Conservation (phyloP, 2,329 filamentous ascomycete genomes). For the Ascochyta viciae-villosae region DNA sequence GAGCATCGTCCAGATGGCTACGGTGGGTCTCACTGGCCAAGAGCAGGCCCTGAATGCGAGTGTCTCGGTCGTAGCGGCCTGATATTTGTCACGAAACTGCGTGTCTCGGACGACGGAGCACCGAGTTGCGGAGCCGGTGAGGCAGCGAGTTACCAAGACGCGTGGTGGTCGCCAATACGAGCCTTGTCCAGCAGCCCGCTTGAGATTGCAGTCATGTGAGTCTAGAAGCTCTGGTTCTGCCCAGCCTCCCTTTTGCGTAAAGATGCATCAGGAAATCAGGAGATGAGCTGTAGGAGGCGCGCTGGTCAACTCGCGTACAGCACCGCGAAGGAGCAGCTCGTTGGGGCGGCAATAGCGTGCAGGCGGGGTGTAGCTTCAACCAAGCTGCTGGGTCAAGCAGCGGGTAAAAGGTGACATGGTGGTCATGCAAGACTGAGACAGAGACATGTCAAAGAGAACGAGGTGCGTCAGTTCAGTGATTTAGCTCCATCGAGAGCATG, state of each 20-base stretch:
- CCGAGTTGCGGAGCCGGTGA: neutral
- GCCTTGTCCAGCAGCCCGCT: conserved; percentile 7
- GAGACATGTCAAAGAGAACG: neutral
- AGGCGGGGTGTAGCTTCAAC: conserved; percentile 7
- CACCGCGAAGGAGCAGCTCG: conserved; percentile 7
- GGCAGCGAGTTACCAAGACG: conserved; percentile 1
- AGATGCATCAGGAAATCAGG: conserved; percentile 3
- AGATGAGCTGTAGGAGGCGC: conserved; percentile 9
- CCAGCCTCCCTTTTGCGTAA: neutral
- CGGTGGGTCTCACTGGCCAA: neutral
- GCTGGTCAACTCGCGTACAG: conserved; percentile 1
- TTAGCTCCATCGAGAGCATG: neutral
- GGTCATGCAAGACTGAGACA: conserved; percentile 11
- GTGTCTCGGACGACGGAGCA: conserved; percentile 1
- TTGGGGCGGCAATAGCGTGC: conserved; percentile 12
- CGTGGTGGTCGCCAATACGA: neutral
- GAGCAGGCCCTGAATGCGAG: neutral
- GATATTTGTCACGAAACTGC: neutral
- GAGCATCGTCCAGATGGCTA: neutral
- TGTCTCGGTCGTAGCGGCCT: neutral
- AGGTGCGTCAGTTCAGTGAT: conserved; percentile 1
- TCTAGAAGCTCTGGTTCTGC: neutral
- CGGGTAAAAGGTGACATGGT: conserved; percentile 1
- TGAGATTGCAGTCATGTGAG: conserved; percentile 13
- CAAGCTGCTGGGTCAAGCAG: conserved; percentile 13